phyloP scores from a whole-genome alignment of 1,139 yeast genomes.

The Geotrichum macrosporum region DNA sequence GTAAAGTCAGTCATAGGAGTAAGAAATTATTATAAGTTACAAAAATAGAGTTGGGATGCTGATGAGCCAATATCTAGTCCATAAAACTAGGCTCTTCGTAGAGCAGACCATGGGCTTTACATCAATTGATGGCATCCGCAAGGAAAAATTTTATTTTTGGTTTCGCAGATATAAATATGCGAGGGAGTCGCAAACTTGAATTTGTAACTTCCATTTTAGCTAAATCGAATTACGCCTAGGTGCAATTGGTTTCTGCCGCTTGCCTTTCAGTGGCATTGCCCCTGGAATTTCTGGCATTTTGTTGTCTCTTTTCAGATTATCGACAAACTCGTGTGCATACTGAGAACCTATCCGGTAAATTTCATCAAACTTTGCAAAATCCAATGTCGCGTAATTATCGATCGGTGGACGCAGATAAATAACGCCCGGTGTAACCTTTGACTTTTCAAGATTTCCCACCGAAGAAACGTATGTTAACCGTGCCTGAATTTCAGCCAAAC shows the following conservation, averaged over 20 bases:
- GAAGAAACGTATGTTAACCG: conserved; percentile 92
- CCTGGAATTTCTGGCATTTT: conserved; percentile 66
- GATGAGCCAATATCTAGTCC: too few relatives aligned
- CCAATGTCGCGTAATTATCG: conserved; percentile 85
- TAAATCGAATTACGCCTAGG: conserved; percentile 5
- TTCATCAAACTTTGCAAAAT: conserved; percentile 87
- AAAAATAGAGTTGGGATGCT: too few relatives aligned
- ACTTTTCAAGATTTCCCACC: conserved; percentile 84
- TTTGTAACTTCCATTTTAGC: too few relatives aligned
- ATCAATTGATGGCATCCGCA: too few relatives aligned
- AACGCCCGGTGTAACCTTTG: conserved; percentile 83
- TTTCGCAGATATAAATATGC: too few relatives aligned
- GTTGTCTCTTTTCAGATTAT: conserved; percentile 50
- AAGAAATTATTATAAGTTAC: too few relatives aligned
- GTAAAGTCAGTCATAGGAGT: too few relatives aligned
- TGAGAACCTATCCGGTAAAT: conserved; percentile 78
- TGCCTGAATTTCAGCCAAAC: conserved; percentile 91
- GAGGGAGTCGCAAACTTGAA: too few relatives aligned
- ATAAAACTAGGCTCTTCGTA: too few relatives aligned
- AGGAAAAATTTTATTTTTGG: too few relatives aligned
- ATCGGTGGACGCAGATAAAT: conserved; percentile 92
- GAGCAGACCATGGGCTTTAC: too few relatives aligned
- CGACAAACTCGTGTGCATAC: conserved; percentile 62
- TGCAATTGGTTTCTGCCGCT: conserved; percentile 20
- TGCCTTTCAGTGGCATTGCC: conserved; percentile 31